phyloP scores from a whole-genome alignment of 169 alveolate species.

The Eimeria necatrix region DNA sequence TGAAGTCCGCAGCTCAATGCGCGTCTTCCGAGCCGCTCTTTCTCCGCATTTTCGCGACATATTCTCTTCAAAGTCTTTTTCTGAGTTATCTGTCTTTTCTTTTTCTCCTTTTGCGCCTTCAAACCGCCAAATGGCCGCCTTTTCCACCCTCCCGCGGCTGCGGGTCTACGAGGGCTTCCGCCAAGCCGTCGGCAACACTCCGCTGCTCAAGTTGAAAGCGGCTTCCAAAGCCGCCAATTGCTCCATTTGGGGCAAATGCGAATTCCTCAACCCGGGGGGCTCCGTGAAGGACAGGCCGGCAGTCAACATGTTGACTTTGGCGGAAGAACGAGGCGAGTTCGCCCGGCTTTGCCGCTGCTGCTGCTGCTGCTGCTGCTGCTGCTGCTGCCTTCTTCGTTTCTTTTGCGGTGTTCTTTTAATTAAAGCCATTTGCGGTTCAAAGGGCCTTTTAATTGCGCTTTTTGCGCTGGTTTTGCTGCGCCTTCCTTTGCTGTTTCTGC shows the following conservation, averaged over 20 bases:
- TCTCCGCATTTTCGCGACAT: neutral
- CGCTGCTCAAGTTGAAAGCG: conserved; percentile 87
- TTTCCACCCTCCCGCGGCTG: neutral
- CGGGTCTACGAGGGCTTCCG: conserved; percentile 53
- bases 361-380: neutral
- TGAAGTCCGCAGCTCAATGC: too few species aligned
- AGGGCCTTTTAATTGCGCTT: too few species aligned
- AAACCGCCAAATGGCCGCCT: too few species aligned
- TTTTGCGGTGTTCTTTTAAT: too few species aligned
- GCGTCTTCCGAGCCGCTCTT: too few species aligned
- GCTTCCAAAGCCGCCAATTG: conserved; percentile 87
- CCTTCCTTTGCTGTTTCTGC: too few species aligned
- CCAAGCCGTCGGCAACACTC: conserved; percentile 91
- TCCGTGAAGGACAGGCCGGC: conserved; percentile 83
- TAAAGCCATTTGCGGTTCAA: too few species aligned
- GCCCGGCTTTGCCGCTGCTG: neutral
- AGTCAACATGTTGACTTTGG: conserved; percentile 35
- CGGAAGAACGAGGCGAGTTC: conserved; percentile 55
- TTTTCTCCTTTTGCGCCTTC: too few species aligned
- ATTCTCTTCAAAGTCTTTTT: neutral
- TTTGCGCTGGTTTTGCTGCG: too few species aligned
- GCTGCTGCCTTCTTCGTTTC: too few species aligned
- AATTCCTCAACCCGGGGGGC: conserved; percentile 85
- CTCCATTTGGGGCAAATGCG: conserved; percentile 91
- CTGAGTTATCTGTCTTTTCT: too few species aligned